These are phyloP conservation scores for Flaveria trinervia DNA, from an alignment of 129 eudicot species.

Conservation along the genomic window DNA sequence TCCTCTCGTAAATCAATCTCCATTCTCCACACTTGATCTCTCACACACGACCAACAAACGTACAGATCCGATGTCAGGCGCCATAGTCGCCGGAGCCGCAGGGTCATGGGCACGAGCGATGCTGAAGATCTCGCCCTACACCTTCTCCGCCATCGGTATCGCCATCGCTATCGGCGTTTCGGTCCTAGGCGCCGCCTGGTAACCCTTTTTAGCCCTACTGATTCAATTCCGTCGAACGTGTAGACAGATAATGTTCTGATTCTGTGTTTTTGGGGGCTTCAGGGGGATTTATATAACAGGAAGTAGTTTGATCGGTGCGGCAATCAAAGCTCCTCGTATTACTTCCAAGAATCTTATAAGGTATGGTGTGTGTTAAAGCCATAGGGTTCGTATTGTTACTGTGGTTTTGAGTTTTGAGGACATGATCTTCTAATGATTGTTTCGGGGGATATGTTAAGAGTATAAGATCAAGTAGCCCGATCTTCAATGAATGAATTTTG, in stretches of 20 bases:
- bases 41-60: neutral
- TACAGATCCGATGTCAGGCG: conserved; percentile 37
- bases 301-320: conserved; percentile 94
- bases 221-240: neutral
- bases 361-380: conserved; percentile 21
- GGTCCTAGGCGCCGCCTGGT: conserved; percentile 86
- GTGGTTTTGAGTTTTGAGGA: too few relatives aligned
- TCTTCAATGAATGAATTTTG: too few relatives aligned
- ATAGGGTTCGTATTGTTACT: neutral
- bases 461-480: too few relatives aligned
- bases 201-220: neutral
- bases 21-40: neutral
- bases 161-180: conserved; percentile 78
- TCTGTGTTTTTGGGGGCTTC: neutral
- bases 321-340: conserved; percentile 91
- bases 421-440: too few relatives aligned
- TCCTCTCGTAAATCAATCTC: neutral
- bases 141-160: conserved; percentile 80
- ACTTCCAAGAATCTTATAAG: conserved; percentile 88
- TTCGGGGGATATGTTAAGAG: too few relatives aligned
- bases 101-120: conserved; percentile 72
- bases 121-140: conserved; percentile 77
- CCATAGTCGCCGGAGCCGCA: conserved; percentile 45
- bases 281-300: conserved; percentile 93
- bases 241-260: neutral